Conservation (phyloP, 495 filamentous ascomycete species). For the Penicillium ochrochloron region DNA sequence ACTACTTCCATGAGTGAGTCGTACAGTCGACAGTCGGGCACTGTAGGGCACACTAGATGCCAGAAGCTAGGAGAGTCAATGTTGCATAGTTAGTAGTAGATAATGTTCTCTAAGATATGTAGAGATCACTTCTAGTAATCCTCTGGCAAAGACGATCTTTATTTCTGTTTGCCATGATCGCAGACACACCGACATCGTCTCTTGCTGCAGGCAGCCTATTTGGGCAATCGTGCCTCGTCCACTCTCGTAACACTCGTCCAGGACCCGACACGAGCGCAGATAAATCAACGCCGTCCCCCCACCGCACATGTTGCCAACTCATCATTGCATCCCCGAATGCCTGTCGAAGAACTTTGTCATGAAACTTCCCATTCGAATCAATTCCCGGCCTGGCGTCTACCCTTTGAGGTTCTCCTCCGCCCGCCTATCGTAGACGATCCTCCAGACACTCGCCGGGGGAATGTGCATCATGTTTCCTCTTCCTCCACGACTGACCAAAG, state of each 20-base stretch:
- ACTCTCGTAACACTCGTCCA: constrained; percentile 8
- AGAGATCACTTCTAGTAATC: background rate
- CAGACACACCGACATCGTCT: constrained; percentile 10
- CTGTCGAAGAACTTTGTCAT: constrained; percentile 45
- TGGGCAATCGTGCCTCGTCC: constrained; percentile 25
- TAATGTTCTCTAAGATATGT: no score
- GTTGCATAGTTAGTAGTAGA: background rate
- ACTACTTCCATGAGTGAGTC: no score
- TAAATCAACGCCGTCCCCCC: constrained; percentile 36
- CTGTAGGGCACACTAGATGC: no score
- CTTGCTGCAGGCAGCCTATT: constrained; percentile 33
- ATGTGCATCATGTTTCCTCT: constrained; percentile 13
- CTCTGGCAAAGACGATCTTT: background rate
- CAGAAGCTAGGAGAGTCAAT: background rate
- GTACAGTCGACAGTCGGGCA: no score
- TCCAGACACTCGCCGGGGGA: constrained; percentile 14
- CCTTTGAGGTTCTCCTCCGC: background rate
- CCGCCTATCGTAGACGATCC: background rate
- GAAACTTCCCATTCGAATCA: constrained; percentile 15
- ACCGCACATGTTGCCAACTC: constrained; percentile 74
- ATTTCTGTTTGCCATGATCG: constrained; percentile 12
- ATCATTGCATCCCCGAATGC: constrained; percentile 76
- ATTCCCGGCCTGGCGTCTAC: constrained; percentile 5
- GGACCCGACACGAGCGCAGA: constrained; percentile 19
- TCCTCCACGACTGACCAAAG: background rate